Conservation (phyloP, 2,329 filamentous ascomycete genomes). For the Xylariomycetidae sp. region DNA sequence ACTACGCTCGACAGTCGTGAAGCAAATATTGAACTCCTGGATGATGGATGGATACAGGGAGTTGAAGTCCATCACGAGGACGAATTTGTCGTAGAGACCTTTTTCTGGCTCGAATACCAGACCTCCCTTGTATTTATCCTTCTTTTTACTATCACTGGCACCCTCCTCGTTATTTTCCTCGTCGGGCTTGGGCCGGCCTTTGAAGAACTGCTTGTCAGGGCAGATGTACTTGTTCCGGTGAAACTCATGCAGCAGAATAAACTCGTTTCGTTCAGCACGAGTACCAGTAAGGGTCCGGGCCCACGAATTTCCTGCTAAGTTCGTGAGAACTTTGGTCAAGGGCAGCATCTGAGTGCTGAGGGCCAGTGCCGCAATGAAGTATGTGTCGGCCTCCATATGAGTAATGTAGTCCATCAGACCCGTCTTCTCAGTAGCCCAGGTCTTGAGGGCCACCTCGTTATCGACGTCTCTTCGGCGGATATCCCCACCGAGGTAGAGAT, state of each 20-base stretch:
- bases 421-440: slow-evolving; percentile 77
- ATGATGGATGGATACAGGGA: slow-evolving; percentile 98
- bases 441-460: slow-evolving; percentile 79
- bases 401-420: slow-evolving; percentile 90
- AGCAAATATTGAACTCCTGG: slow-evolving; percentile 99
- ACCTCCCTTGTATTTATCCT: slow-evolving; percentile 98
- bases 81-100: slow-evolving; percentile 95
- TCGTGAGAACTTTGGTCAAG: slow-evolving; percentile 90
- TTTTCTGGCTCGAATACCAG: slow-evolving; percentile 97
- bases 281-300: slow-evolving; percentile 93
- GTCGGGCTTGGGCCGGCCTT: slow-evolving; percentile 65
- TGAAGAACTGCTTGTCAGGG: slow-evolving; percentile 86
- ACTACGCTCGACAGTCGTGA: slow-evolving; percentile 87
- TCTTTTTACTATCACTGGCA: slow-evolving; percentile 78
- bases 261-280: slow-evolving; percentile 95
- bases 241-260: slow-evolving; percentile 97
- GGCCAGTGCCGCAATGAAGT: slow-evolving; percentile 88
- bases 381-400: slow-evolving; percentile 92
- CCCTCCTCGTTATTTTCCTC: slow-evolving; percentile 69
- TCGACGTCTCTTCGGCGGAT: slow-evolving; percentile 79
- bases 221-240: slow-evolving; percentile 96
- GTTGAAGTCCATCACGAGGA: slow-evolving; percentile 99
- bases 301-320: slow-evolving; percentile 97
- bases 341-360: slow-evolving; percentile 88
- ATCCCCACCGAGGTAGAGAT: slow-evolving; percentile 72